Conservation (phyloP, 805 yeast species). For the Kodamaea nitidulidarum region DNA sequence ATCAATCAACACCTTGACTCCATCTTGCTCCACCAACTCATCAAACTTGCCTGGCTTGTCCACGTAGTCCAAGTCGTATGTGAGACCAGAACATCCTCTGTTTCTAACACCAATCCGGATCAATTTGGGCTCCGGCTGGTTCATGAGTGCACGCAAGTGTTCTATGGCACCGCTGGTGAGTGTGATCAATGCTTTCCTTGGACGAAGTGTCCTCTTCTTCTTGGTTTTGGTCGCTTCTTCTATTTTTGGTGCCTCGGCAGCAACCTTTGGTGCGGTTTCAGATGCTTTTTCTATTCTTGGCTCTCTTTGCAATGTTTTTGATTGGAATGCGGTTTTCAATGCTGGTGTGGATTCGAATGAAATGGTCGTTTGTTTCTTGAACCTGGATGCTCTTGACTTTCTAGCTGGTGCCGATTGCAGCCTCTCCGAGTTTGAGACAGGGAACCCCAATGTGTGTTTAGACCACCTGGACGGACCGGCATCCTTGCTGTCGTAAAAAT, state of each 20-base stretch:
- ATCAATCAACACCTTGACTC: conserved; percentile 87
- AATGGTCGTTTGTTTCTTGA: conserved; percentile 11
- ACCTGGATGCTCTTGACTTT: conserved; percentile 32
- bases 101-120: conserved; percentile 92
- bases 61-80: conserved; percentile 89
- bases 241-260: conserved; percentile 5
- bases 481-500: conserved; percentile 11
- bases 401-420: conserved; percentile 15
- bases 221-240: conserved; percentile 8
- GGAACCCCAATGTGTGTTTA: conserved; percentile 23
- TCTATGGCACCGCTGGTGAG: conserved; percentile 69
- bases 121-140: conserved; percentile 82
- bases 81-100: conserved; percentile 94
- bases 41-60: conserved; percentile 90
- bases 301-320: background rate
- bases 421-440: conserved; percentile 5
- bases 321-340: conserved; percentile 1
- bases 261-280: conserved; percentile 5
- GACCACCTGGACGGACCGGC: conserved; percentile 26
- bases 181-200: conserved; percentile 86
- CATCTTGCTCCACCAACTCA: conserved; percentile 89
- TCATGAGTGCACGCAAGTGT: conserved; percentile 64
- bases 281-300: conserved; percentile 1
- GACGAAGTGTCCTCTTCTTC: conserved; percentile 64
- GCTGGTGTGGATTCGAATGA: conserved; percentile 6